Evolutionary conservation across 2,329 filamentous ascomycete species (phyloP).

Genomic region (Zymoseptoria ardabiliae): DNA sequence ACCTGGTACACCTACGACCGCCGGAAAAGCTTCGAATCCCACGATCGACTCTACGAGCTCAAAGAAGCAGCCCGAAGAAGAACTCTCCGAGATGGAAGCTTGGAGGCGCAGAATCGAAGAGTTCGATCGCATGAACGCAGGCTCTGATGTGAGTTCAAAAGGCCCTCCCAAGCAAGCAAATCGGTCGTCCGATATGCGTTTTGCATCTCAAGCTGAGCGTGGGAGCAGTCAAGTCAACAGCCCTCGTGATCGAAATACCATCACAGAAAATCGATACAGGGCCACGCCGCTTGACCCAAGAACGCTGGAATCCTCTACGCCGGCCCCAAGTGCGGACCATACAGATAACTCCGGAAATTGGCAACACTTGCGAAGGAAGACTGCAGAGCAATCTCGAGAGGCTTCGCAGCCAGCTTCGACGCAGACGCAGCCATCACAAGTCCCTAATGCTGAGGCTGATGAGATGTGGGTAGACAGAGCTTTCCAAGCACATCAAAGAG

Average conservation of each 20-base stretch:
- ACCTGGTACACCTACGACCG: background rate
- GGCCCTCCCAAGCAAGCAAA: background rate
- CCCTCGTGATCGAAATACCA: background rate
- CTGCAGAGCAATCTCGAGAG: conserved; percentile 2
- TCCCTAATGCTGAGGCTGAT: background rate
- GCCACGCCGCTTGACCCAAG: conserved; percentile 16
- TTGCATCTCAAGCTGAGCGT: background rate
- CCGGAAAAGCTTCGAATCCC: background rate
- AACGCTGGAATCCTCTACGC: conserved; percentile 6
- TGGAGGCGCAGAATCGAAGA: background rate
- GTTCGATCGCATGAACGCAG: background rate
- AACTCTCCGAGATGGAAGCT: background rate
- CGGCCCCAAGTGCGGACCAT: conserved; percentile 5
- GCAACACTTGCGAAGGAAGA: conserved; percentile 20
- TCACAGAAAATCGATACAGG: conserved; percentile 13
- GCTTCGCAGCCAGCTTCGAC: conserved; percentile 3
- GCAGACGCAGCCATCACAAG: background rate
- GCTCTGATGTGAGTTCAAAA: background rate
- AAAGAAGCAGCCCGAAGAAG: background rate
- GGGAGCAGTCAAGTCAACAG: background rate
- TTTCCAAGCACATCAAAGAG: conserved; percentile 3
- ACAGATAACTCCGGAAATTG: conserved; percentile 15
- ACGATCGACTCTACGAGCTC: background rate
- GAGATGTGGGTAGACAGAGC: background rate
- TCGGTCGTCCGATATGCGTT: background rate